Base-by-base conservation (phyloP, 371 early-diverging fungal genomes). In the Smittium mucronatum region DNA sequence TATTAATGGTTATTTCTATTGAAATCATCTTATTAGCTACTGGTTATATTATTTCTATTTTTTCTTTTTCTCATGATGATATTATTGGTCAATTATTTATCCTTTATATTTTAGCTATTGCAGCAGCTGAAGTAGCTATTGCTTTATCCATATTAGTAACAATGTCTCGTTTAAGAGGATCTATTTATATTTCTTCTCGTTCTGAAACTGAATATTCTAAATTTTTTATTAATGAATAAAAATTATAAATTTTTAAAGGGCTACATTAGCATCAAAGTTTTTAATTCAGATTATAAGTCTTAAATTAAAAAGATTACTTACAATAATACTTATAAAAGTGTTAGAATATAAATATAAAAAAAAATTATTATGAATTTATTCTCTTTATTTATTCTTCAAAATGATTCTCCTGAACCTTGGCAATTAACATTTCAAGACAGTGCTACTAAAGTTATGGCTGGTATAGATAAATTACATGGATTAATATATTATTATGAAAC, bases 401-500 rank as follows among this genome's bases (percentile, higher is more conserved):
- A 73, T 71, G 74, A 75, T 76, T 70, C 75, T 61, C 76, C 76
- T 64, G 75, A 75, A 76, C 75, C 76, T 57, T 76, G 76, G 69
- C 76, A 75, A 76, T 64, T 75, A 60, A 69, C 72, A 73, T 76
- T 76, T 76, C 76, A 76, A 76, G 76, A 76, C 72, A 73, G 73
- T 75, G 75, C 69, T 28, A 76, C 76, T 69, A 72, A 58, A 69
- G 72, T 74, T 64, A 75, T 75, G 72, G 75, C 70, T 72, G 76
- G 76, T 71, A 80, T 76, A 68, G 76, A 82, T 73, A 72, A 70
- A 77, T 84, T 81, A 72, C 71, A 75, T 83, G 78, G 81, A 81
- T 77, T 72, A 73, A 81, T 75, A 67, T 82, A 82, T 69, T 84
- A 76, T 75, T 85, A 74, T 83, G 83, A 77, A 72, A 73, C 74